phyloP scores from a whole-genome alignment of 257 asterid genomes.

The Solanum chiquidenum region DNA sequence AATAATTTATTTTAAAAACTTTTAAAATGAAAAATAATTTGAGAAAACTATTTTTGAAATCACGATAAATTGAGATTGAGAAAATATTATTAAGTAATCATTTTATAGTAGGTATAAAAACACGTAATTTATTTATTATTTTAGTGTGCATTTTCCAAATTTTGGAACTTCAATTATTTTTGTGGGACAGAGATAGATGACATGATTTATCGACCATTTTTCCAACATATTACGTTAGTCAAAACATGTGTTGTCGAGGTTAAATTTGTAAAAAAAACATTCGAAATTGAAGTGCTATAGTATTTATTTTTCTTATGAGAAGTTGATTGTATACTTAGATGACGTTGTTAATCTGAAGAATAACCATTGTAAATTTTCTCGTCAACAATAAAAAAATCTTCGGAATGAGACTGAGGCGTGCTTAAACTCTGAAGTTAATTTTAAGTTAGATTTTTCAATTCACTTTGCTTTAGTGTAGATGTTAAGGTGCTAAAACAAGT shows the following conservation, averaged over 20 bases:
- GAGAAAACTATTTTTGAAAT: neutral
- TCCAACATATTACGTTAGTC: neutral
- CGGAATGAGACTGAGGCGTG: fast-evolving
- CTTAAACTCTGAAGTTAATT: neutral
- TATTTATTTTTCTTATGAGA: neutral
- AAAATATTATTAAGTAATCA: neutral
- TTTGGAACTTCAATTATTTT: neutral
- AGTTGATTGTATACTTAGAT: neutral
- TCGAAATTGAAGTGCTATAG: neutral
- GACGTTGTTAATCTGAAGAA: no score
- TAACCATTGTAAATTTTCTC: fast-evolving
- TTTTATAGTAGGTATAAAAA: neutral
- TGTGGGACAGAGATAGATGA: neutral
- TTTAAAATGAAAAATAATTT: neutral
- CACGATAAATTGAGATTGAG: neutral
- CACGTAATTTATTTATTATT: neutral
- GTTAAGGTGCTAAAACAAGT: neutral
- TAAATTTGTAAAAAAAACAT: neutral
- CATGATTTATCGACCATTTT: neutral
- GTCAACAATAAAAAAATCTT: neutral
- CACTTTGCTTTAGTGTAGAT: neutral
- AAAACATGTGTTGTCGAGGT: neutral
- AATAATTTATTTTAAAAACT: neutral
- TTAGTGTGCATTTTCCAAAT: neutral
- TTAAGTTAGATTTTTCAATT: neutral